A percentile compares a stretch with the other conserved stretches of the same genome.
These are phyloP conservation scores for Zygosaccharomyces siamensis DNA, from an alignment of 805 yeast genomes.

Conservation along the genomic window DNA sequence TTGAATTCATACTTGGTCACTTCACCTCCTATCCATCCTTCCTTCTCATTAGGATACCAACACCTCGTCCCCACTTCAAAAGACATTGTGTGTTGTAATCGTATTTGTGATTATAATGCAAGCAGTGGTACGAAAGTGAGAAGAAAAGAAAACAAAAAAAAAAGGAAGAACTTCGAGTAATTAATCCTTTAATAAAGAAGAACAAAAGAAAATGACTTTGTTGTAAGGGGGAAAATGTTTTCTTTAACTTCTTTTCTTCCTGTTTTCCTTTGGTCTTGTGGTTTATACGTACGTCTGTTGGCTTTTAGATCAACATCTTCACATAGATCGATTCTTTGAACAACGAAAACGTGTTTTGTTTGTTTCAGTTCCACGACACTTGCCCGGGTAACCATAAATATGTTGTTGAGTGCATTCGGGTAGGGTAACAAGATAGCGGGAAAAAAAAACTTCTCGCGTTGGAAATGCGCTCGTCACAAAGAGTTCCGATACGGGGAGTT, in stretches of 20 bases:
- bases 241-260: not conserved
- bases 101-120: not conserved
- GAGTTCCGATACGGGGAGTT: slow-evolving; percentile 31
- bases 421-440: not conserved
- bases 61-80: slow-evolving; percentile 62
- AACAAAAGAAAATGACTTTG: too few relatives aligned
- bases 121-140: not conserved
- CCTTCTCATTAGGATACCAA: slow-evolving; percentile 66
- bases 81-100: slow-evolving; percentile 25
- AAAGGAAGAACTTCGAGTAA: not conserved
- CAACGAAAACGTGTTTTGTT: slow-evolving; percentile 2
- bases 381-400: not conserved
- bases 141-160: not conserved
- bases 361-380: not conserved
- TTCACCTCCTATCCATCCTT: slow-evolving; percentile 72
- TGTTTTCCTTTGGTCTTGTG: not conserved
- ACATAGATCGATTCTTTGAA: slow-evolving; percentile 4
- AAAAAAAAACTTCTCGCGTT: not conserved
- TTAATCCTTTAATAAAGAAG: too few relatives aligned
- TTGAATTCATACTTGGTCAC: slow-evolving; percentile 43
- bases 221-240: not conserved
- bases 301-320: not conserved
- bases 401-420: not conserved
- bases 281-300: not conserved
- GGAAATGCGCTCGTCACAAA: not conserved